Evolutionary conservation across 805 yeast genomes (phyloP), one percentile per base, ranked within the genome.

Genomic region (Nakazawaea anatomiae): DNA sequence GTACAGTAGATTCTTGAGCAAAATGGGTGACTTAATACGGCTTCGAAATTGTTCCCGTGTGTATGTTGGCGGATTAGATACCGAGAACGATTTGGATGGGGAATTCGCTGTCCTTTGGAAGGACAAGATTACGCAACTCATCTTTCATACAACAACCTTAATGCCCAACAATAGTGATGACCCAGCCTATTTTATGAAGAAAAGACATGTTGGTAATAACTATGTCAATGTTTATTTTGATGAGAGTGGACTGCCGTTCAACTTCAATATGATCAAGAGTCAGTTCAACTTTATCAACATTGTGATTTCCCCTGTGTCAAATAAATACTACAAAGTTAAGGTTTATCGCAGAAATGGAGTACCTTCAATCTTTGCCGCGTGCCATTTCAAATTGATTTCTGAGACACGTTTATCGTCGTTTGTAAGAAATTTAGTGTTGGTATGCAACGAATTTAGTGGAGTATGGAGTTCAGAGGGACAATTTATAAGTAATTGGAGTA

Each of bases 141-240:
- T 88, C 8, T 89, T 80, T 64, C 96, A 89, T 62, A 78, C 87
- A 8, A 83, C 90, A 2, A 87, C 96, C 0, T 65, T 89, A 76
- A 89, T 89, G 96, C 89, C 91, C 2, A 71, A 74, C 46, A 53
- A 48, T 27, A 64, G 59, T 3, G 59, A 62, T 12, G 85, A 83
- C 55, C 61, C 64, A 4, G 59, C 61, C 14, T 70, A 66, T 31
- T 75, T 82, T 12, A 61, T 75, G 63, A 89, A 89, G 66, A 89
- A 89, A 65, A 70, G 90, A 50, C 97, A 89, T 62, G 85, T 89
- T 55, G 97, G 97, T 6, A 89, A 89, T 67, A 79, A 89, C 61
- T 83, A 81, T 63, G 94, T 89, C 51, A 87, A 85, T 60, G 80
- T 89, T 28, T 89, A 77, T 62, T 90, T 83, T 70, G 88, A 89